These are phyloP conservation scores for Zygoascus ofunaensis DNA, from an alignment of 805 yeast genomes.

Conservation along the genomic window DNA sequence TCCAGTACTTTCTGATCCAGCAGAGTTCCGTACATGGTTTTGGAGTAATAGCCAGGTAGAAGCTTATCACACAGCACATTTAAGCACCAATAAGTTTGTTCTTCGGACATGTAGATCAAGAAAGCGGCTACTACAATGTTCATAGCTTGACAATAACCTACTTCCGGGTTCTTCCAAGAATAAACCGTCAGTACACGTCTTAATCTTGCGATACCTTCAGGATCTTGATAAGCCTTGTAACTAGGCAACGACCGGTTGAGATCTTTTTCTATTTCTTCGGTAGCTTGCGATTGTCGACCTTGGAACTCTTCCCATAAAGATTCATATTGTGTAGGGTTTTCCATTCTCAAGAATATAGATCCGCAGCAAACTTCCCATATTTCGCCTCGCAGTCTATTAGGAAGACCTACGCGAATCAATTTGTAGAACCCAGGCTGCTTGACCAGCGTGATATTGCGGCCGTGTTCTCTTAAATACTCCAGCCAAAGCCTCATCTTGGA, in stretches of 20 bases:
- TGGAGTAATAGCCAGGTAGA: constrained; percentile 93
- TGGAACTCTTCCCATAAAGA: constrained; percentile 49
- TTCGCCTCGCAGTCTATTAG: constrained; percentile 92
- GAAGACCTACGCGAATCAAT: constrained; percentile 81
- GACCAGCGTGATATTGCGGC: constrained; percentile 70
- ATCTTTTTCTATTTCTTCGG: constrained; percentile 95
- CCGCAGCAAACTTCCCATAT: constrained; percentile 93
- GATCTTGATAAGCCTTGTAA: constrained; percentile 83
- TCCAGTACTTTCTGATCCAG: constrained; percentile 93
- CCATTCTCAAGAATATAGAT: constrained; percentile 63
- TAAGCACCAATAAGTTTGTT: constrained; percentile 93
- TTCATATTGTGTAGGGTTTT: constrained; percentile 51
- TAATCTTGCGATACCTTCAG: constrained; percentile 75
- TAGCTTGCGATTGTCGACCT: constrained; percentile 66
- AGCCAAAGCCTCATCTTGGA: constrained; percentile 89
- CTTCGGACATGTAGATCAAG: constrained; percentile 71
- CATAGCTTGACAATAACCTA: constrained; percentile 99
- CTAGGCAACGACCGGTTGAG: constrained; percentile 91
- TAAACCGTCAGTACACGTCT: constrained; percentile 87
- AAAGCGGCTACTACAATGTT: constrained; percentile 57
- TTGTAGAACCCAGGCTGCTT: constrained; percentile 71
- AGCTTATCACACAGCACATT: constrained; percentile 70
- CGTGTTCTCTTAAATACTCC: constrained; percentile 75
- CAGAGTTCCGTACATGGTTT: constrained; percentile 94
- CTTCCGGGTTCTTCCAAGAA: constrained; percentile 94